These are phyloP conservation scores for Pachyrhizus erosus DNA, from an alignment of 306 rosid species.

Conservation along the genomic window DNA sequence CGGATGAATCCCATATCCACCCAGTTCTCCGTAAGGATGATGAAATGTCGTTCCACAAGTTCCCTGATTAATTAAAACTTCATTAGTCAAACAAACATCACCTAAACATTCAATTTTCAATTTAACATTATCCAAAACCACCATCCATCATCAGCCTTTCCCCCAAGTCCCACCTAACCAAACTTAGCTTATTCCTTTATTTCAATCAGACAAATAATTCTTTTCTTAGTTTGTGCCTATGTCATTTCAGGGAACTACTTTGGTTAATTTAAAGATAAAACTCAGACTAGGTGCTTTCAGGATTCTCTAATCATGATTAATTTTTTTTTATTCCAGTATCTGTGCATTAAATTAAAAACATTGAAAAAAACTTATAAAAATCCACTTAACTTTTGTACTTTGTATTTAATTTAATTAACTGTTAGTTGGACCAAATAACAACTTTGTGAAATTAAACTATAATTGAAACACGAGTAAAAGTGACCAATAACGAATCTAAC, in stretches of 20 bases:
- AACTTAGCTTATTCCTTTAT: no score
- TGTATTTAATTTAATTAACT: not conserved
- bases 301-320: no score
- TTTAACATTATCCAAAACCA: not conserved
- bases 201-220: no score
- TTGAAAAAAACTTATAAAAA: no score
- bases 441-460: not conserved
- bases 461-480: not conserved
- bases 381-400: not conserved
- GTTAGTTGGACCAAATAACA: not conserved
- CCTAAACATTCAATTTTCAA: not conserved
- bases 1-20: slow-evolving; percentile 49
- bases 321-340: not conserved
- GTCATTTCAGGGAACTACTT: no score
- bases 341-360: not conserved
- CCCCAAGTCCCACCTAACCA: no score
- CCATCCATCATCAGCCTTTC: not conserved
- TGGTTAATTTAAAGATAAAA: no score
- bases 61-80: slow-evolving; percentile 46
- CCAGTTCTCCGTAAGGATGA: slow-evolving; percentile 50
- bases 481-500: not conserved
- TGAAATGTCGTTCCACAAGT: slow-evolving; percentile 39
- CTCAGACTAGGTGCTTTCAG: no score
- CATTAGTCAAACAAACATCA: not conserved
- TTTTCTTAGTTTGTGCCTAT: no score